Percentiles rank a stretch among this genome's conserved stretches.
phyloP scores from a whole-genome alignment of 2,329 filamentous ascomycete genomes.

The Alternaria angustiovoidea region DNA sequence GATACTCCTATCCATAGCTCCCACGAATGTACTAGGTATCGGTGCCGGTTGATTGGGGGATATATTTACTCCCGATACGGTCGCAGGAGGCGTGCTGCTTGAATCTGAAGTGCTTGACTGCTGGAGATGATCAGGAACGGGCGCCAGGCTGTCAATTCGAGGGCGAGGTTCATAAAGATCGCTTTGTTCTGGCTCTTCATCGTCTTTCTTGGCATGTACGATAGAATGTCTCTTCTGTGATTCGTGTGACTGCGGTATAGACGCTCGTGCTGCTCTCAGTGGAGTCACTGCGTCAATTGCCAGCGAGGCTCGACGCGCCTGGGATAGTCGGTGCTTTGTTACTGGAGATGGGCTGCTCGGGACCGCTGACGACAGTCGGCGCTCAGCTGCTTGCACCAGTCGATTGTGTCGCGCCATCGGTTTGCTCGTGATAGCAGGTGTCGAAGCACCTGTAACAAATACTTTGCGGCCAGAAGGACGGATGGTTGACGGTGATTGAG shows the following conservation, averaged over 20 bases:
- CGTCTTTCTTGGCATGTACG: conserved; percentile 18
- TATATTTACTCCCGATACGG: conserved; percentile 29
- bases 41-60: conserved; percentile 35
- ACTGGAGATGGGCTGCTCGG: conserved; percentile 28
- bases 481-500: conserved; percentile 12
- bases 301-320: conserved; percentile 17
- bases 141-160: conserved; percentile 30
- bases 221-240: conserved; percentile 25
- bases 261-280: conserved; percentile 4
- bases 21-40: conserved; percentile 30
- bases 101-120: conserved; percentile 28
- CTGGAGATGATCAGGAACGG: conserved; percentile 37
- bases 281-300: conserved; percentile 10
- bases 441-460: not conserved
- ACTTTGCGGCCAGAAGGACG: conserved; percentile 9
- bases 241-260: conserved; percentile 20
- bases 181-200: conserved; percentile 9
- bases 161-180: conserved; percentile 10
- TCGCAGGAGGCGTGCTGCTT: conserved; percentile 17
- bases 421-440: conserved; percentile 2
- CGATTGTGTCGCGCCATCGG: conserved; percentile 16
- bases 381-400: conserved; percentile 9
- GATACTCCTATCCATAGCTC: conserved; percentile 25
- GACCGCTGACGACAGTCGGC: conserved; percentile 9
- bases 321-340: conserved; percentile 24